These are phyloP conservation scores for Fusarium redolens DNA, from an alignment of 2,329 filamentous ascomycete genomes.

Conservation along the genomic window DNA sequence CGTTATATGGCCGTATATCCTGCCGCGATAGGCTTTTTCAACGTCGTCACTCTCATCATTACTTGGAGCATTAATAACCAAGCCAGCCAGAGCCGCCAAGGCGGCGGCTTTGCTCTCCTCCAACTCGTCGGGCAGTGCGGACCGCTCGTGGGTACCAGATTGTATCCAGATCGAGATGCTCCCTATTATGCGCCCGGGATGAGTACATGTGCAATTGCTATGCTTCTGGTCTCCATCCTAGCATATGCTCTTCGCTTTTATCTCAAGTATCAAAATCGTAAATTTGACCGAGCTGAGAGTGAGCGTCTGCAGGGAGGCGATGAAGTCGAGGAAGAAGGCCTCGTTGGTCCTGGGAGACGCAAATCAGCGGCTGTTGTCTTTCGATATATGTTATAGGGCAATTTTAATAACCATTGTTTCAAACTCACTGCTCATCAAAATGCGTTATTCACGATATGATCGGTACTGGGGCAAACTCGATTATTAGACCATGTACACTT, in stretches of 20 bases:
- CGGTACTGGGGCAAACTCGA: not conserved
- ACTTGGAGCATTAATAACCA: constrained; percentile 94
- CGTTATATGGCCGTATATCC: constrained; percentile 84
- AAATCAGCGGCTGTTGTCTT: constrained; percentile 48
- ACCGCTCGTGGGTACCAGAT: constrained; percentile 74
- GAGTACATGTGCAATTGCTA: constrained; percentile 70
- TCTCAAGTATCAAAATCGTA: constrained; percentile 63
- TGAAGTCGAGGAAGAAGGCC: constrained; percentile 53
- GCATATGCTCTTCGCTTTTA: constrained; percentile 66
- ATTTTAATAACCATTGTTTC: not conserved
- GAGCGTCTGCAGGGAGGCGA: constrained; percentile 37
- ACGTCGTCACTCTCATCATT: constrained; percentile 84
- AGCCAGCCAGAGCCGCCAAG: constrained; percentile 73
- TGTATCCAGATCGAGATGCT: constrained; percentile 70
- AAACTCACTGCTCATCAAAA: not conserved
- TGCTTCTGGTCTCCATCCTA: constrained; percentile 69
- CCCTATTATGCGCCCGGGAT: constrained; percentile 74
- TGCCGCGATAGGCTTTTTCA: constrained; percentile 84
- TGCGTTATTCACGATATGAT: not conserved
- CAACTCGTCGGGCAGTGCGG: constrained; percentile 86
- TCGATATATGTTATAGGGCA: constrained; percentile 59
- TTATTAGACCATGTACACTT: constrained; percentile 20
- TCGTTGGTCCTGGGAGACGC: constrained; percentile 50
- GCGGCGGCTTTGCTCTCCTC: constrained; percentile 81
- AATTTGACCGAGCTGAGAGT: constrained; percentile 52